Evolutionary conservation across 139 green algal species (phyloP).

Genomic region (Chlamydomonas schloesseri): DNA sequence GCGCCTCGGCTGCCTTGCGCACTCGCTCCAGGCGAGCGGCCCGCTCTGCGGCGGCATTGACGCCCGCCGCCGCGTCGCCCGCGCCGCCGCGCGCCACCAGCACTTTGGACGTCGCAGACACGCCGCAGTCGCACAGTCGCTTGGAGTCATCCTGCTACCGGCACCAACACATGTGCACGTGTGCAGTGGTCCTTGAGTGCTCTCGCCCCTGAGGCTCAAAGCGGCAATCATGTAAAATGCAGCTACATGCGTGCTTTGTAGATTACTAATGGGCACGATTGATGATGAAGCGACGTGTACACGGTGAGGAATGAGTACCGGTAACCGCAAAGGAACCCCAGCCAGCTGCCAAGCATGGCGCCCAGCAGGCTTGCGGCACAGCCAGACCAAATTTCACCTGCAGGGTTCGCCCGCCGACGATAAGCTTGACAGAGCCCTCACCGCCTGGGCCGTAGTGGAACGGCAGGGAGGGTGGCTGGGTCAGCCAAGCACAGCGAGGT

Average conservation of each 20-base stretch:
- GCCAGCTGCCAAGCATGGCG: no score
- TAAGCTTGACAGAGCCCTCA: conserved; percentile 58
- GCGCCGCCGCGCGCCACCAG: conserved; percentile 60
- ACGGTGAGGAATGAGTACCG: no score
- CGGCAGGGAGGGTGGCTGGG: background rate
- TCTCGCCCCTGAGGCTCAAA: background rate
- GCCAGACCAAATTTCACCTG: no score
- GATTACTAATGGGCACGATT: no score
- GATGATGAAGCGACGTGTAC: no score
- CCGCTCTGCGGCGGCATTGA: conserved; percentile 6
- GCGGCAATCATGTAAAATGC: background rate
- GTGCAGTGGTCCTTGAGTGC: background rate
- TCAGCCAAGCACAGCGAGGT: background rate
- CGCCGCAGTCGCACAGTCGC: conserved; percentile 43
- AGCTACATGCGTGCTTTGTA: no score
- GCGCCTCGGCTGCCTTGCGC: conserved; percentile 46
- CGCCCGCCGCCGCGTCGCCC: background rate
- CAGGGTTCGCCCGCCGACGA: conserved; percentile 59
- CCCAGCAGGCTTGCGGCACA: no score
- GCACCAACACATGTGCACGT: background rate
- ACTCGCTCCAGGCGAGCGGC: conserved; percentile 57
- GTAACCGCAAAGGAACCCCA: no score
- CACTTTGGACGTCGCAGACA: conserved; percentile 45
- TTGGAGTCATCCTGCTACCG: conserved; percentile 55
- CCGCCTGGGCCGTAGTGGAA: background rate